A percentile compares a stretch with the other conserved stretches of the same genome.
phyloP scores from a whole-genome alignment of 1,284 basidiomycete species.

The Sutorius eximius region DNA sequence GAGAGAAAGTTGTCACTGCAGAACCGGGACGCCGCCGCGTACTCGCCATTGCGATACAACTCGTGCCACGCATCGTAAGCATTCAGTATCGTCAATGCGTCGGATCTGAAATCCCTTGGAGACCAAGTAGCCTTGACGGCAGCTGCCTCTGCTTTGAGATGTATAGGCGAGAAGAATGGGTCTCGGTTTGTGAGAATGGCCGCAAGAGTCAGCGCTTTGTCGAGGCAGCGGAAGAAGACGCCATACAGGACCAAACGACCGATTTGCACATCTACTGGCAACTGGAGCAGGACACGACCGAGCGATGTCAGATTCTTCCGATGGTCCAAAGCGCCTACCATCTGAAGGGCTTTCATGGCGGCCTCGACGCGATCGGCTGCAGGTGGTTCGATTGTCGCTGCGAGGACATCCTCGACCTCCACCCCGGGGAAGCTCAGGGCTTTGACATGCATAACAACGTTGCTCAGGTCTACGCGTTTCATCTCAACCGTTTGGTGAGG shows the following conservation, averaged over 20 bases:
- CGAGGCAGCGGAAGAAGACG: slow-evolving; percentile 91
- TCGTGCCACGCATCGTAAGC: slow-evolving; percentile 86
- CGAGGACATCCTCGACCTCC: slow-evolving; percentile 86
- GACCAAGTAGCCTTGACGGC: slow-evolving; percentile 82
- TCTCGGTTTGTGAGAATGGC: slow-evolving; percentile 90
- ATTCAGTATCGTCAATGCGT: slow-evolving; percentile 77
- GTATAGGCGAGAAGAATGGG: slow-evolving; percentile 85
- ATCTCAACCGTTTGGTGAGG: slow-evolving; percentile 94
- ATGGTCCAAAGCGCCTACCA: slow-evolving; percentile 86
- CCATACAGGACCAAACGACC: slow-evolving; percentile 90
- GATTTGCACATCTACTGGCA: slow-evolving; percentile 89
- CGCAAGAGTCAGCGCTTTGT: slow-evolving; percentile 86
- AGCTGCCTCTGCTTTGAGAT: slow-evolving; percentile 62
- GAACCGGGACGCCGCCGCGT: slow-evolving; percentile 71
- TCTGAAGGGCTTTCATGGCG: slow-evolving; percentile 80
- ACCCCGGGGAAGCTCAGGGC: slow-evolving; percentile 91
- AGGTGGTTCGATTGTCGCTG: slow-evolving; percentile 89
- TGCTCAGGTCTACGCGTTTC: slow-evolving; percentile 90
- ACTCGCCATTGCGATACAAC: slow-evolving; percentile 66
- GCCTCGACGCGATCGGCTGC: slow-evolving; percentile 73
- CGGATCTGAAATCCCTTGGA: slow-evolving; percentile 79
- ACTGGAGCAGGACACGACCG: slow-evolving; percentile 84
- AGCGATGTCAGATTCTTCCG: slow-evolving; percentile 83
- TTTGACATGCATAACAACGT: slow-evolving; percentile 96
- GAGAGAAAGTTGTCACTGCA: slow-evolving; percentile 87